Conservation (phyloP, 805 yeast genomes). For the Saturnispora hagleri region DNA sequence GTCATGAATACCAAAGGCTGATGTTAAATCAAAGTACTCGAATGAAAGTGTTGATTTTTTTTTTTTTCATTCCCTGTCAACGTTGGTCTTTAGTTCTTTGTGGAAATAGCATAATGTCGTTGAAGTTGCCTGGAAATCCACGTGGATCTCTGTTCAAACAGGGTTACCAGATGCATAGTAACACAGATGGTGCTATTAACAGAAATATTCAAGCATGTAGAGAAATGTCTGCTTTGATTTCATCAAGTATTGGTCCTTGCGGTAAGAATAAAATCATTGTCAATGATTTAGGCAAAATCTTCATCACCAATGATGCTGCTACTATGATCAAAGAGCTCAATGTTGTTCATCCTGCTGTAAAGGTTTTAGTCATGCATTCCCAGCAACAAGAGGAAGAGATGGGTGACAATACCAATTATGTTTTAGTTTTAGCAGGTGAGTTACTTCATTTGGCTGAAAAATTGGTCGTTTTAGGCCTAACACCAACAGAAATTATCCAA, state of each 20-base stretch:
- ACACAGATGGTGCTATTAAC: constrained; percentile 89
- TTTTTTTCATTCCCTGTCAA: background rate
- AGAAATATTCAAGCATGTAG: constrained; percentile 92
- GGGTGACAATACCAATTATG: constrained; percentile 95
- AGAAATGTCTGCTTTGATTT: constrained; percentile 83
- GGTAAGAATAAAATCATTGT: constrained; percentile 95
- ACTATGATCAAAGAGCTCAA: constrained; percentile 91
- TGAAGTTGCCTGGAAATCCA: constrained; percentile 87
- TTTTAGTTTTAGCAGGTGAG: constrained; percentile 88
- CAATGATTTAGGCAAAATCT: constrained; percentile 74
- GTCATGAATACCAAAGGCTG: background rate
- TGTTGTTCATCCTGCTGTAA: constrained; percentile 95
- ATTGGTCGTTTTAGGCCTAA: constrained; percentile 72
- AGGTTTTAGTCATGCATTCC: constrained; percentile 89
- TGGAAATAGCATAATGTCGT: constrained; percentile 55
- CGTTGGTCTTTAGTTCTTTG: background rate
- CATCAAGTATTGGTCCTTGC: constrained; percentile 95
- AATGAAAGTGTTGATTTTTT: background rate
- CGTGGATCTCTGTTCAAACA: constrained; percentile 90
- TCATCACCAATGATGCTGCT: constrained; percentile 95
- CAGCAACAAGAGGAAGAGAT: constrained; percentile 95
- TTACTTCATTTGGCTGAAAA: constrained; percentile 79
- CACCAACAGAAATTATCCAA: constrained; percentile 86
- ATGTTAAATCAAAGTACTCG: background rate
- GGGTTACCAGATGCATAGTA: constrained; percentile 80